Evolutionary conservation across 441 rosid genomes (phyloP), one percentile per base, ranked within the genome.

Genomic region (Aquilaria agallochum): DNA sequence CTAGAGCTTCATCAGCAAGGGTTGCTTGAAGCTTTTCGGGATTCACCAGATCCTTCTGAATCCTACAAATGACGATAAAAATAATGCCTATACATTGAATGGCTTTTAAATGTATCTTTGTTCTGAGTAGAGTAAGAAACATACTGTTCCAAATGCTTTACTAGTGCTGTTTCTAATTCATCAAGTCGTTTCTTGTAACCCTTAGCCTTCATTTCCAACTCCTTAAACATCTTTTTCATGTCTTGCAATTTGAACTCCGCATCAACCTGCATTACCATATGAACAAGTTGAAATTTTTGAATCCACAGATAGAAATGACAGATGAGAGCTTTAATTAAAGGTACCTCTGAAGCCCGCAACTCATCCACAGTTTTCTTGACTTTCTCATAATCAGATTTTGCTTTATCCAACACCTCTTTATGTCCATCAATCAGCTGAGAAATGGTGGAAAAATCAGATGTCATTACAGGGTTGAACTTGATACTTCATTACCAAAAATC

Each of bases 31-130:
- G 89, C 86, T 91, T 95, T 53, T 83, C 95, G 52, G 90, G 80
- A 63, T 92, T 97, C 66, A 89, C 96, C 58, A 85, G 82, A 77
- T 92, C 99, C 68, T 88, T 91, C 75, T 87, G 89, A 76, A 89
- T 92, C 82, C 97, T 95, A 82, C 74, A 81, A 1, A 8, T 36
- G 42, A 68, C 63, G 72, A 64, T 69, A 47, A 69, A 68, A 56
- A 66, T 56, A 65, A 57, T 50, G 47, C 31, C 76, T 60, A 73
- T 54, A 69, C 54, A 53, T 69, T 50, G 33, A 20, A 20, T 20
- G 27, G 27, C 27, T 20, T 34, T 44, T 51, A 72, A 53, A 64
- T 53, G 31, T 47, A 52, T 42, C 46, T 64, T 51, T 42, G 59
- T 62, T 14, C 51, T 50, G 50, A 34, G 27, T 14, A 69, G 53